Conservation (phyloP, 768 basidiomycete genomes). For the Boletus sp. region DNA sequence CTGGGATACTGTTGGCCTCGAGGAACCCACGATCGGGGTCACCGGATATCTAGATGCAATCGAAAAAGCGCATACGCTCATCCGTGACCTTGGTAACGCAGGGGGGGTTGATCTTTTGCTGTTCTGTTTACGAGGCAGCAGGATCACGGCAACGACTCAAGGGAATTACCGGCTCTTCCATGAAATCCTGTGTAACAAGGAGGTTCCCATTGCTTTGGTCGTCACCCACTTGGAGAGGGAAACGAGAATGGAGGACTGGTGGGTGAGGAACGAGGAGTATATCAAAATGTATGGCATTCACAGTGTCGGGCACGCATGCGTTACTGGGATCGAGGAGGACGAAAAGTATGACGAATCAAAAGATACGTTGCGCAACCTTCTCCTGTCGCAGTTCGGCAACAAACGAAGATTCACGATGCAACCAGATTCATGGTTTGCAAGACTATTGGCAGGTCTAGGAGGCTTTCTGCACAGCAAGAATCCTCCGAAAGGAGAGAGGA, state of each 20-base stretch:
- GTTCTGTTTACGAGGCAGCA: slow-evolving; percentile 37
- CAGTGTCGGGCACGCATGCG: slow-evolving; percentile 39
- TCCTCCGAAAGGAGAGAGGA: slow-evolving; percentile 26
- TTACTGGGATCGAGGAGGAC: slow-evolving; percentile 37
- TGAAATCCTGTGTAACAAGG: slow-evolving; percentile 37
- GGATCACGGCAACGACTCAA: slow-evolving; percentile 29
- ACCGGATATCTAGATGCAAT: slow-evolving; percentile 28
- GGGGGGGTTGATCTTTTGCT: slow-evolving; percentile 36
- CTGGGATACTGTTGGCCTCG: slow-evolving; percentile 33
- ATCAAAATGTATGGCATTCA: slow-evolving; percentile 28
- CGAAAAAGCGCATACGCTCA: slow-evolving; percentile 28
- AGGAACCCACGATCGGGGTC: slow-evolving; percentile 30
- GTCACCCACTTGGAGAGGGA: slow-evolving; percentile 42
- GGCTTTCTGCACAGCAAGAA: slow-evolving; percentile 19
- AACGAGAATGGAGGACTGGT: slow-evolving; percentile 36
- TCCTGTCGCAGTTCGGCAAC: slow-evolving; percentile 10
- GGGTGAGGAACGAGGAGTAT: slow-evolving; percentile 26
- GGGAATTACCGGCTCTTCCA: slow-evolving; percentile 41
- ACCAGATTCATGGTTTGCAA: slow-evolving; percentile 26
- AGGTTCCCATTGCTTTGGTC: slow-evolving; percentile 41
- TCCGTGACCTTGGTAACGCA: slow-evolving; percentile 21
- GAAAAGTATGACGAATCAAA: slow-evolving; percentile 37
- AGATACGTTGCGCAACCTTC: slow-evolving; percentile 20
- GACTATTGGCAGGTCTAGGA: slow-evolving; percentile 21
- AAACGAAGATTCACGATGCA: slow-evolving; percentile 24